Evolutionary conservation across 805 yeast genomes (phyloP), one percentile per base, ranked within the genome.

Genomic region (Nakazawaea siamensis): DNA sequence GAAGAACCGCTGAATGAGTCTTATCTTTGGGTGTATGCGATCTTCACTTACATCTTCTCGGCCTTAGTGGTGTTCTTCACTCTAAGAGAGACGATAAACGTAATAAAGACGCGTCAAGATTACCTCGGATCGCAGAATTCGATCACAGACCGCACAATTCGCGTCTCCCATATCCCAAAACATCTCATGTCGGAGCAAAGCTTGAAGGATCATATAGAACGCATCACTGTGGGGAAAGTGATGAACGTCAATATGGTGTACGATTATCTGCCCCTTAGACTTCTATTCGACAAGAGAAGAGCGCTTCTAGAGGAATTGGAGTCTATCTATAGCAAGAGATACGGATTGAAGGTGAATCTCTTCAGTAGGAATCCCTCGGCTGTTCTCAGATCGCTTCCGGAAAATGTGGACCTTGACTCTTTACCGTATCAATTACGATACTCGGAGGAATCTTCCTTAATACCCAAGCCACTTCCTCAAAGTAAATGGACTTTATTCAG

Each of bases 91-190:
- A 74, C 80, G 15, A 56, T 60, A 12, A 57, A 55, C 35, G 69
- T 75, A 23, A 62, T 75, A 31, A 62, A 62, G 41, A 66, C 73
- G 1, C 54, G 81, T 27, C 81, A 75, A 45, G 62, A 66, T 43
- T 73, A 71, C 48, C 54, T 75, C 38, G 81, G 80, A 1, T 62
- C 73, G 4, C 80, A 75, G 46, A 63, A 71, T 51, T 68, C 79
- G 13, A 57, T 75, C 32, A 73, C 79, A 2, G 81, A 75, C 50
- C 53, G 80, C 40, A 75, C 81, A 5, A 71, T 75, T 29, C 54
- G 66, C 32, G 53, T 75, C 13, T 70, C 71, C 31, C 74, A 75
- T 25, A 73, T 75, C 14, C 81, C 81, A 1, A 53, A 51, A 27
- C 50, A 57, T 25, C 52, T 75, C 44, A 57, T 63, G 31, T 58